Evolutionary conservation across 345 rosid species (phyloP), one percentile per base, ranked within the genome.

Genomic region (Boechera stricta): DNA sequence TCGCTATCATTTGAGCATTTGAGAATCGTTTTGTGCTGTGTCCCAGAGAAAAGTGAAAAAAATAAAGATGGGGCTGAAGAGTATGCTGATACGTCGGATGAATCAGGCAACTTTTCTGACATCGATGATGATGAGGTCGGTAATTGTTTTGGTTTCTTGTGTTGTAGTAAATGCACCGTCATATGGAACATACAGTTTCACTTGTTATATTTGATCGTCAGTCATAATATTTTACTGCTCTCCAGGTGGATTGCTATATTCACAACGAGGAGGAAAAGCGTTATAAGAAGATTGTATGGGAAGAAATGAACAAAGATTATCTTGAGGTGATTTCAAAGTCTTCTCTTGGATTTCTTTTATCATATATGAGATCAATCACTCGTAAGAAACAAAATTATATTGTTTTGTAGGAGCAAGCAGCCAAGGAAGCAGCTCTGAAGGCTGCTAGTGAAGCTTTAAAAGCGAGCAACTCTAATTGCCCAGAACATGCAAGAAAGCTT

Each of bases 361-460:
- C 59, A 26, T 58, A 49, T 42, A 29, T 55, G 58, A 55, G 13
- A 48, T 71, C 21, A 42, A 9, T 35, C 44, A 32, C 51, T n/a
- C 55, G 44, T 55, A 45, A 47, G 36, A 53, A 39, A 39, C 41
- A 29, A 26, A 36, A 29, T 6, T 56, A 4, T 64, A 32, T 57
- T 47, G 62, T 8, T 73, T 18, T 77, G 32, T 85, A 92, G 99
- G 99, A 95, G 84, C 98, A 95, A 86, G 98, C 91, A 68, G 97
- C 87, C 41, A 95, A 95, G 81, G 97, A 89, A 83, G 94, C 90
- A 53, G 90, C 85, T 26, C 77, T 83, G 18, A 84, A 87, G 64
- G 91, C 91, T 42, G 90, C 87, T 47, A 89, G 31, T 76, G 88
- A 86, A 67, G 93, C 95, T 39, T 76, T 73, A 52, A 87, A 84